Conservation (phyloP, 768 basidiomycete genomes). For the Lactarius hengduanensis region DNA sequence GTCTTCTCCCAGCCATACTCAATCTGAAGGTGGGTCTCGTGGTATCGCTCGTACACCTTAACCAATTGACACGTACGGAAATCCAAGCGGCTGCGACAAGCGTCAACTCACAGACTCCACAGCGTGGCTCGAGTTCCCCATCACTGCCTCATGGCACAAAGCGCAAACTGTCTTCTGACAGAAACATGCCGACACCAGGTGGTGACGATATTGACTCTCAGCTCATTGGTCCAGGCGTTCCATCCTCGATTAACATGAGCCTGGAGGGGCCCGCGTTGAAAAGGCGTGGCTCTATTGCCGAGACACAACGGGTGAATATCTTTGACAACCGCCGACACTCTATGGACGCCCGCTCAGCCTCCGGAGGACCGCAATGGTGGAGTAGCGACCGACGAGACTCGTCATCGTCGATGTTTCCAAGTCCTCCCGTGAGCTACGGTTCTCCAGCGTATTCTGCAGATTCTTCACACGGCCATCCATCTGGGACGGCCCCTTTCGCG, state of each 20-base stretch:
- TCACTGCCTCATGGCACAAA: slow-evolving; percentile 60
- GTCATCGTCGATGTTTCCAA: slow-evolving; percentile 66
- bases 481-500: slow-evolving; percentile 67
- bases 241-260: slow-evolving; percentile 57
- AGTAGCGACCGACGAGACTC: slow-evolving; percentile 71
- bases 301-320: slow-evolving; percentile 71
- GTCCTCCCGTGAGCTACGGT: slow-evolving; percentile 51
- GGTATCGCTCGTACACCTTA: slow-evolving; percentile 25
- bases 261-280: slow-evolving; percentile 71
- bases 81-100: slow-evolving; percentile 42
- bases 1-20: slow-evolving; percentile 21
- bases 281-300: slow-evolving; percentile 80
- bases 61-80: slow-evolving; percentile 20
- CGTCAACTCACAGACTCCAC: slow-evolving; percentile 32
- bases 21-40: slow-evolving; percentile 28
- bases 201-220: slow-evolving; percentile 67
- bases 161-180: slow-evolving; percentile 79
- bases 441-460: slow-evolving; percentile 61
- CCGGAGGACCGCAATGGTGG: slow-evolving; percentile 50
- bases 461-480: slow-evolving; percentile 60
- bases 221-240: slow-evolving; percentile 65
- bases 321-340: slow-evolving; percentile 73
- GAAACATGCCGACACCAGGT: slow-evolving; percentile 47
- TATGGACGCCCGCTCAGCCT: slow-evolving; percentile 55
- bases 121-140: slow-evolving; percentile 28